A percentile compares a stretch with the other conserved stretches of the same genome.
These are phyloP conservation scores for Penicillium sp. DNA, from an alignment of 2,329 filamentous ascomycete species.

Conservation along the genomic window DNA sequence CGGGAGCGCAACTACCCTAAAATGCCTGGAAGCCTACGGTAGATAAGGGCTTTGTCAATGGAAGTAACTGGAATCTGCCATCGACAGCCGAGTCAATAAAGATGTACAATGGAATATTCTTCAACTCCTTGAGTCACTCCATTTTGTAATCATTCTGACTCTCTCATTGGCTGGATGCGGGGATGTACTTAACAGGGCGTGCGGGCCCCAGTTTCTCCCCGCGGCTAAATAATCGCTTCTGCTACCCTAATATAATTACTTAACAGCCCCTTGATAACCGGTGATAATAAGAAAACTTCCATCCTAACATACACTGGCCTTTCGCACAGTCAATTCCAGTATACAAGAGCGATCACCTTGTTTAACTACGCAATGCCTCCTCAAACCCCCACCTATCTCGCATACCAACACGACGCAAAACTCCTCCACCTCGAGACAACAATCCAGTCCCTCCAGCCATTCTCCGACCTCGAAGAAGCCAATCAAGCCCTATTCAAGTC, in stretches of 20 bases:
- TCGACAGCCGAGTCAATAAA: background rate
- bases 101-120: background rate
- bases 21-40: background rate
- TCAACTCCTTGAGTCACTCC: background rate
- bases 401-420: constrained; percentile 48
- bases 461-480: constrained; percentile 57
- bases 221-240: background rate
- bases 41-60: too few relatives aligned
- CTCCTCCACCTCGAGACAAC: constrained; percentile 53
- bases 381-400: constrained; percentile 26
- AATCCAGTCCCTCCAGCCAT: constrained; percentile 57
- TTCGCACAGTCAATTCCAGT: background rate
- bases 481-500: constrained; percentile 66
- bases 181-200: background rate
- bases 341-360: too few relatives aligned
- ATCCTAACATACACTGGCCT: background rate
- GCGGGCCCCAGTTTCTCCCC: background rate
- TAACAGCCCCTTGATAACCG: background rate
- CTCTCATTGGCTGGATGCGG: background rate
- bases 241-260: background rate
- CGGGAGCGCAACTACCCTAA: background rate
- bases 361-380: constrained; percentile 6
- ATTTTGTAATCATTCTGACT: background rate
- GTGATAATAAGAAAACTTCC: background rate
- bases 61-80: background rate